A percentile compares a stretch with the other conserved stretches of the same genome.
Conservation (phyloP, 2,329 filamentous ascomycete genomes). For the Chaetothyriales sp. region DNA sequence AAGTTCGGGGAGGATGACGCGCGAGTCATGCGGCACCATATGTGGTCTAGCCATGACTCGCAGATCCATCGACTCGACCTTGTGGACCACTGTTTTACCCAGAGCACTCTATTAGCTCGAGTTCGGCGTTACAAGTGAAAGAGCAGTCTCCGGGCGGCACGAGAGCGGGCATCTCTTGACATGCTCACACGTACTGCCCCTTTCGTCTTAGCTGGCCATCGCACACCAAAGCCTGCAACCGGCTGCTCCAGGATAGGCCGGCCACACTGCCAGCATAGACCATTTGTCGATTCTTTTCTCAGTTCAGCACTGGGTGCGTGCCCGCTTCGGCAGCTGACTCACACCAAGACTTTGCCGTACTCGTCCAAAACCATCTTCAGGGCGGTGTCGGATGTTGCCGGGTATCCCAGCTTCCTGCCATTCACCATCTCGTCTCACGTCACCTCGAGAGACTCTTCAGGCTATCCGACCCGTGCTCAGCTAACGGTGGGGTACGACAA, state of each 20-base stretch:
- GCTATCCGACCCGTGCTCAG: constrained; percentile 56
- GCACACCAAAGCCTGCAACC: background rate
- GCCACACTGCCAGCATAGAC: constrained; percentile 5
- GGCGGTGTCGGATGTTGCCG: constrained; percentile 76
- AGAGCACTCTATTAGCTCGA: background rate
- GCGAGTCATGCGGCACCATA: background rate
- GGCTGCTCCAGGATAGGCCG: too few relatives aligned
- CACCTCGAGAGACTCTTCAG: constrained; percentile 52
- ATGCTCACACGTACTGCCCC: background rate
- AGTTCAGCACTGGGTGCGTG: constrained; percentile 15
- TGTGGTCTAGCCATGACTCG: background rate
- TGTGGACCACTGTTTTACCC: too few relatives aligned
- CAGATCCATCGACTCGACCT: background rate
- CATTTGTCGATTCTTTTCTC: constrained; percentile 16
- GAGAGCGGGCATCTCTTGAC: background rate
- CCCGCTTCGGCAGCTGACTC: constrained; percentile 50
- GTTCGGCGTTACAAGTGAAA: background rate
- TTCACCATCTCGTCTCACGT: constrained; percentile 71
- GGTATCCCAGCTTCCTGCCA: constrained; percentile 77
- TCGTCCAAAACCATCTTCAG: constrained; percentile 57
- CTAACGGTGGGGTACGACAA: constrained; percentile 75
- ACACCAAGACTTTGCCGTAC: constrained; percentile 66
- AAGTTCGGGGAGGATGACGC: background rate
- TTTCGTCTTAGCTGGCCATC: background rate
- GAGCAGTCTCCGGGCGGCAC: too few relatives aligned